Evolutionary conservation across 164 flowering plant species (phyloP).

Genomic region (Sedum album): DNA sequence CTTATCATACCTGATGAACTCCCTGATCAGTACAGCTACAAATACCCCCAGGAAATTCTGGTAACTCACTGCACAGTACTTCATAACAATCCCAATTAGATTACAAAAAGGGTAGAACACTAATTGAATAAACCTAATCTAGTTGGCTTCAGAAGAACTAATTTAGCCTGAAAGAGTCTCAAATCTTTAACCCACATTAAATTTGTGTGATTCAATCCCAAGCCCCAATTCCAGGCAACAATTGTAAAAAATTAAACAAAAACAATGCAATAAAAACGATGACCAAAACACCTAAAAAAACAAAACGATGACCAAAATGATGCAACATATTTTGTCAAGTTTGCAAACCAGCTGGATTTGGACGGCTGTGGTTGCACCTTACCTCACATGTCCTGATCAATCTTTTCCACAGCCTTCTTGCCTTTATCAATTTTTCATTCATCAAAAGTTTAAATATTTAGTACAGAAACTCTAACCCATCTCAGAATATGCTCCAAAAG

Average conservation of each 20-base stretch:
- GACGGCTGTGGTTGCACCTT: not conserved
- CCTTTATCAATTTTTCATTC: not conserved
- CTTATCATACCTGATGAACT: no score
- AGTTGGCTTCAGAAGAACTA: no score
- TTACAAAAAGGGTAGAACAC: no score
- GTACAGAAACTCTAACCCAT: not conserved
- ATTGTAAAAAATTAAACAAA: not conserved
- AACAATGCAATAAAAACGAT: not conserved
- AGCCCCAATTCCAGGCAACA: no score
- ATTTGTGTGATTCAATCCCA: no score
- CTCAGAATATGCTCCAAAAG: not conserved
- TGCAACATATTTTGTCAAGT: slow-evolving; percentile 3
- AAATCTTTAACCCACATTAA: no score
- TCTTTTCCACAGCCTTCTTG: not conserved
- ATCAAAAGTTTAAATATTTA: not conserved
- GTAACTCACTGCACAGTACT: no score
- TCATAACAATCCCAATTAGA: no score
- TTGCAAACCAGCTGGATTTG: slow-evolving; percentile 2
- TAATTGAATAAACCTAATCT: no score
- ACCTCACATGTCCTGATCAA: not conserved
- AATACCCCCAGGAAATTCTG: no score
- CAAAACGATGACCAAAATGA: not conserved
- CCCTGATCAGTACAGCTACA: no score
- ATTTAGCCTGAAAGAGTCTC: no score
- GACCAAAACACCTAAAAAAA: not conserved